Evolutionary conservation across 306 rosid genomes (phyloP), one percentile per base, ranked within the genome.

Genomic region (Vigna unguiculata): DNA sequence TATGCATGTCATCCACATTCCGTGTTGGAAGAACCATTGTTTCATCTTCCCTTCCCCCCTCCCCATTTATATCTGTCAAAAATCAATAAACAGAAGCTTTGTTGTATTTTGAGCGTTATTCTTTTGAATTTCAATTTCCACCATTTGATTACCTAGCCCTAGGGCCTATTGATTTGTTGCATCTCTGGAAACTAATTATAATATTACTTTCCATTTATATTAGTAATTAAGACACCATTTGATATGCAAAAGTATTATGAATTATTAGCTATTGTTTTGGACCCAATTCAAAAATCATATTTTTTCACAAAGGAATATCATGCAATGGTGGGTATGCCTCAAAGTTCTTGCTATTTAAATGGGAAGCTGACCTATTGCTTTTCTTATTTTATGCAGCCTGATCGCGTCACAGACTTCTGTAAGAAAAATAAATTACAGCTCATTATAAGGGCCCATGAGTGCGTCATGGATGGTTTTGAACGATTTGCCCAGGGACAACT

Each of bases 401-500:
- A 96, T 58, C 99, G 99, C 10, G 99, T 96, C 46, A 83, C 91
- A 1, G 99, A 96, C 14, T 96, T 96, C 81, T 96, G 99, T 62
- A 96, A 92, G 98, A 96, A 80, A 83, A 96, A 96, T 82, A 96
- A 92, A 83, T 78, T 96, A 74, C 99, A 96, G 88, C 96, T 96
- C 58, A 96, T 96, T 74, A 83, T 96, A 82, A 91, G 99, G 80
- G 99, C 99, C 77, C 99, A 96, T 67, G 99, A 96, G 85, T 96
- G 99, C 81, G 99, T 96, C 63, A 96, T 96, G 99, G 99, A 96
- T 71, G 99, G 99, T 51, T 96, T 96, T 83, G 99, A 96, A 84
- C 88, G 98, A 72, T 96, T 96, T 87, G 99, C 99, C 74, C 98
- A 92, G 84, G 99, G 99, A 83, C 99, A 96, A 77, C 66, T 96